Evolutionary conservation across 1,139 yeast genomes (phyloP).

Genomic region (Yamadazyma blattariae): DNA sequence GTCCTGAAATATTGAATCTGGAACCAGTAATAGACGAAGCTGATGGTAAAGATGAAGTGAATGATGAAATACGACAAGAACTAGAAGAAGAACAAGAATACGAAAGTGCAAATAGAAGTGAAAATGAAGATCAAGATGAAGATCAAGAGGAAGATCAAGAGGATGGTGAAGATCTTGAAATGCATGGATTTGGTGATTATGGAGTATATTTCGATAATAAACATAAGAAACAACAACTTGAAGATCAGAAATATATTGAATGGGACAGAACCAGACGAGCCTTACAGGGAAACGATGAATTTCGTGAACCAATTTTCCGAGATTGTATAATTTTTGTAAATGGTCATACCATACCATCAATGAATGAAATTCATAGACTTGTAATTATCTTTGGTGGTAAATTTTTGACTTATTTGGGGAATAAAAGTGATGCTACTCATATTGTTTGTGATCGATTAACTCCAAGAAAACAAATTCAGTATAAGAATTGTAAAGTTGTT

Average conservation of each 20-base stretch:
- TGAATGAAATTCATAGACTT: slow-evolving; percentile 65
- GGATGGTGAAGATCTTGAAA: slow-evolving; percentile 30
- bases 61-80: not conserved
- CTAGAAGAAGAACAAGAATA: not conserved
- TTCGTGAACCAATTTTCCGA: slow-evolving; percentile 45
- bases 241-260: slow-evolving; percentile 52
- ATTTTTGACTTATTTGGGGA: slow-evolving; percentile 63
- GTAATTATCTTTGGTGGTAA: slow-evolving; percentile 80
- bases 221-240: slow-evolving; percentile 61
- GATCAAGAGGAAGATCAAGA: slow-evolving; percentile 4
- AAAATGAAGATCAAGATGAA: not conserved
- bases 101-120: not conserved
- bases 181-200: slow-evolving; percentile 66
- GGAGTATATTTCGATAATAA: slow-evolving; percentile 68
- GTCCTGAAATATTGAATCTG: too few species aligned
- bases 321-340: slow-evolving; percentile 73
- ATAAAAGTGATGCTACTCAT: slow-evolving; percentile 78
- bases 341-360: slow-evolving; percentile 82
- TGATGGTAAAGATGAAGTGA: not conserved
- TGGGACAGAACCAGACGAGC: slow-evolving; percentile 46
- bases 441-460: slow-evolving; percentile 78
- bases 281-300: slow-evolving; percentile 17
- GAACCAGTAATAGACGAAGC: not conserved
- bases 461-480: slow-evolving; percentile 67
- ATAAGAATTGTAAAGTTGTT: slow-evolving; percentile 69